Evolutionary conservation across 225 moss, liverwort and hornwort genomes (phyloP).

Genomic region (Marchantia paleacea): DNA sequence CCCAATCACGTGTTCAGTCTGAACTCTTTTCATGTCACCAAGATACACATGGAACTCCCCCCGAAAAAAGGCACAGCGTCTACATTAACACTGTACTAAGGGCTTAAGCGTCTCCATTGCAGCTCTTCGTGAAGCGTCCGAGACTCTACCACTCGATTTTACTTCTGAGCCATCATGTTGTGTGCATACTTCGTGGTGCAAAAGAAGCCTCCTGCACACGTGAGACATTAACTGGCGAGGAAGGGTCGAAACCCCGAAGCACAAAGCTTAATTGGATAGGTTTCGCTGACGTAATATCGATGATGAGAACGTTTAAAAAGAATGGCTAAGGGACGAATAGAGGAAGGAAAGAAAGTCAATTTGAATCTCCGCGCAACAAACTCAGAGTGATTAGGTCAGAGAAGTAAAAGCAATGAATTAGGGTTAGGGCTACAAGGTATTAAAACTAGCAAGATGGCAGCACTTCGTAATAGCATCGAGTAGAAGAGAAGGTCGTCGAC

Average conservation of each 20-base stretch:
- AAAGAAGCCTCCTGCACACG: neutral
- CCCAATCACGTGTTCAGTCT: conserved; percentile 32
- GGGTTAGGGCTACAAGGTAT: conserved; percentile 34
- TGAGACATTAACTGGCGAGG: conserved; percentile 17
- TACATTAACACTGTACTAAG: neutral
- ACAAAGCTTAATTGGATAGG: conserved; percentile 2
- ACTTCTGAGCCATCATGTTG: conserved; percentile 25
- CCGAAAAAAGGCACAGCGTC: conserved; percentile 10
- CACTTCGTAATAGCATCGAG: conserved; percentile 17
- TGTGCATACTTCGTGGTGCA: neutral
- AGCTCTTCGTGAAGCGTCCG: conserved; percentile 15
- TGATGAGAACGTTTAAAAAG: neutral
- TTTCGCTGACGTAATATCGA: neutral
- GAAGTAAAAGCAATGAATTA: conserved; percentile 20
- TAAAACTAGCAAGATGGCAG: conserved; percentile 3
- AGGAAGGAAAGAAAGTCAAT: neutral
- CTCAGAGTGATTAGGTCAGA: conserved; percentile 39
- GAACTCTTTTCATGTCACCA: conserved; percentile 43
- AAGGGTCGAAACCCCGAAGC: conserved; percentile 17
- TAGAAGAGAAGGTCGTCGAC: neutral
- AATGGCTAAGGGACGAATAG: neutral
- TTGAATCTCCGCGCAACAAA: neutral
- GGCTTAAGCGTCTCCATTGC: neutral
- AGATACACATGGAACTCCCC: conserved; percentile 9
- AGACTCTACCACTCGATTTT: conserved; percentile 9